phyloP scores from a whole-genome alignment of 345 rosid genomes.

The Pugionium dolabratum region DNA sequence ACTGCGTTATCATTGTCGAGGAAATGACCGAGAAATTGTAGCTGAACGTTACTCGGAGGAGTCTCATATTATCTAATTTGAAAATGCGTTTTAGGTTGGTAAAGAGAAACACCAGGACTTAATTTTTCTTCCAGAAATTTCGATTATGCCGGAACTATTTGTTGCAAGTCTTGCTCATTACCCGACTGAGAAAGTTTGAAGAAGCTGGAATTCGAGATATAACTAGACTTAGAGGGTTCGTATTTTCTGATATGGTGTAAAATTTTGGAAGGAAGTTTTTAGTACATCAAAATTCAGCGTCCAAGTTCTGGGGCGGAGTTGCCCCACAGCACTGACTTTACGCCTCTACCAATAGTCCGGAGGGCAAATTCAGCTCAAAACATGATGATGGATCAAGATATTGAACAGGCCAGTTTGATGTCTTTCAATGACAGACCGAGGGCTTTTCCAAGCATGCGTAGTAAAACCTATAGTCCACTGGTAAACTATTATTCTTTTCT shows the following conservation, averaged over 20 bases:
- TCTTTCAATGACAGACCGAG: conserved; percentile 77
- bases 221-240: neutral
- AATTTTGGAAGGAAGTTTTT: conserved; percentile 16
- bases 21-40: neutral
- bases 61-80: conserved; percentile 12
- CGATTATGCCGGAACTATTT: neutral
- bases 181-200: conserved; percentile 24
- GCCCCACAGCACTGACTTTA: conserved; percentile 41
- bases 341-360: conserved; percentile 41
- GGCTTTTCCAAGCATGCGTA: conserved; percentile 88
- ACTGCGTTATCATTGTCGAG: conserved; percentile 11
- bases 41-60: conserved; percentile 10
- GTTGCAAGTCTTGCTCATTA: conserved; percentile 11
- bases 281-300: conserved; percentile 40
- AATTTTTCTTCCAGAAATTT: conserved; percentile 14
- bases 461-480: conserved; percentile 71
- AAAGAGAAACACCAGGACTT: conserved; percentile 21
- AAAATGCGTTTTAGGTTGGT: conserved; percentile 29
- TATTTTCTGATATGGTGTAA: neutral
- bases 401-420: conserved; percentile 76
- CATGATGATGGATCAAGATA: conserved; percentile 87
- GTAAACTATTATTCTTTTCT: conserved; percentile 39
- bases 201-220: conserved; percentile 30
- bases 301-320: conserved; percentile 48
- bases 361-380: conserved; percentile 55